Evolutionary conservation across 2,329 filamentous ascomycete genomes (phyloP).

Genomic region (Ustulina deusta): DNA sequence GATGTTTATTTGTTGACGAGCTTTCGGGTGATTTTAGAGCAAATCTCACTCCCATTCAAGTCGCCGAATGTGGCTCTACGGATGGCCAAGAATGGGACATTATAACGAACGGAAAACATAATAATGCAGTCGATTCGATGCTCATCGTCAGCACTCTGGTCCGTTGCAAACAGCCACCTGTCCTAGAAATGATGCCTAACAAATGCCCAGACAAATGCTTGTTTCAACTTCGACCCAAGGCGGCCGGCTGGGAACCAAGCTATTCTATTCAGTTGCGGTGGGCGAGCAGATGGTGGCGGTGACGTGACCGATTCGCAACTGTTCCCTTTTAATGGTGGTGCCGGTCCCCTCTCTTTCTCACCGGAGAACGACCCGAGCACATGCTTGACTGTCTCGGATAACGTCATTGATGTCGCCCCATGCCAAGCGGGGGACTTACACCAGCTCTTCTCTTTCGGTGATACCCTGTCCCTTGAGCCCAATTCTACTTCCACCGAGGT

Average conservation of each 20-base stretch:
- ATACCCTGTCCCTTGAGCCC: conserved; percentile 30
- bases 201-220: conserved; percentile 62
- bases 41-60: conserved; percentile 58
- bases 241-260: conserved; percentile 64
- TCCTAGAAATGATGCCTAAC: conserved; percentile 15
- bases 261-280: conserved; percentile 69
- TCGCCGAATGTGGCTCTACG: conserved; percentile 56
- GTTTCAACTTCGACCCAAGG: conserved; percentile 68
- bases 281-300: conserved; percentile 66
- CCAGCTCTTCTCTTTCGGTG: conserved; percentile 57
- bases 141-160: conserved; percentile 67
- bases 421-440: conserved; percentile 56
- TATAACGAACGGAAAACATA: conserved; percentile 62
- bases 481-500: conserved; percentile 23
- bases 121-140: conserved; percentile 59
- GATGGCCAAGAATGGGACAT: conserved; percentile 59
- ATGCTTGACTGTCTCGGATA: conserved; percentile 61
- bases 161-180: conserved; percentile 32
- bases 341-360: conserved; percentile 58
- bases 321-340: conserved; percentile 59
- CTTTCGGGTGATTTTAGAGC: conserved; percentile 60
- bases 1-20: conserved; percentile 58
- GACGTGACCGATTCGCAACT: conserved; percentile 64
- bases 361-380: conserved; percentile 60
- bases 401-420: conserved; percentile 57